Conservation (phyloP, 2,329 filamentous ascomycete genomes). For the Coccinonectria pachysandricola region DNA sequence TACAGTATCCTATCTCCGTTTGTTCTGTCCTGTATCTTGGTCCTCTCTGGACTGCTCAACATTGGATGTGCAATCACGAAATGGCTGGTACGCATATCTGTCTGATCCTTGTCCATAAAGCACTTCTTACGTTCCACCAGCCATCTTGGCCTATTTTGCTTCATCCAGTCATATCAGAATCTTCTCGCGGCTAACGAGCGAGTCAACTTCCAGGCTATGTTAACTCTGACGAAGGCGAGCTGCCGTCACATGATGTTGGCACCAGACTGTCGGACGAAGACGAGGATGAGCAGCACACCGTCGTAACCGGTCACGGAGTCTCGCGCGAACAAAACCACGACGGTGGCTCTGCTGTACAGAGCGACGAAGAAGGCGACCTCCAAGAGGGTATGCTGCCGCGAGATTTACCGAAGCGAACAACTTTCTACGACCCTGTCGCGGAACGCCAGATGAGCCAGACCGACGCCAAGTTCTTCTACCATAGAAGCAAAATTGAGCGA, state of each 20-base stretch:
- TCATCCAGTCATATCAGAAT: too few species aligned
- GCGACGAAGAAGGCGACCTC: constrained; percentile 21
- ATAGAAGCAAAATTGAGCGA: constrained; percentile 64
- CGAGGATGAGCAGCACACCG: constrained; percentile 15
- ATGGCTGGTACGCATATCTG: too few species aligned
- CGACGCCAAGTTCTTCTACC: constrained; percentile 93
- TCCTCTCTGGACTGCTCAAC: too few species aligned
- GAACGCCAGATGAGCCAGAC: constrained; percentile 92
- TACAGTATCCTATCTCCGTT: too few species aligned
- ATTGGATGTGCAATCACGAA: too few species aligned
- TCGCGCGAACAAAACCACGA: constrained; percentile 14
- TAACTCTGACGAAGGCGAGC: constrained; percentile 15
- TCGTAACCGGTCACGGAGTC: constrained; percentile 13
- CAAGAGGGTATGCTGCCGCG: constrained; percentile 50
- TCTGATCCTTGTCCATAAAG: too few species aligned
- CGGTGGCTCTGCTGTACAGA: constrained; percentile 10
- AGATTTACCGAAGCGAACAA: constrained; percentile 59
- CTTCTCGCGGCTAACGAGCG: too few species aligned
- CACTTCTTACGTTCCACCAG: too few species aligned
- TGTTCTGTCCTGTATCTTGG: too few species aligned
- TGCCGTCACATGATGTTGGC: constrained; percentile 14
- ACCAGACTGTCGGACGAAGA: constrained; percentile 24
- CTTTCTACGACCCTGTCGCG: constrained; percentile 85
- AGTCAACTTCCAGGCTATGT: too few species aligned
- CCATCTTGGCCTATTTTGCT: too few species aligned